A percentile compares a stretch with the other conserved stretches of the same genome.
phyloP scores from a whole-genome alignment of 352 stramenopile genomes.

The Globisporangium sylvaticum region DNA sequence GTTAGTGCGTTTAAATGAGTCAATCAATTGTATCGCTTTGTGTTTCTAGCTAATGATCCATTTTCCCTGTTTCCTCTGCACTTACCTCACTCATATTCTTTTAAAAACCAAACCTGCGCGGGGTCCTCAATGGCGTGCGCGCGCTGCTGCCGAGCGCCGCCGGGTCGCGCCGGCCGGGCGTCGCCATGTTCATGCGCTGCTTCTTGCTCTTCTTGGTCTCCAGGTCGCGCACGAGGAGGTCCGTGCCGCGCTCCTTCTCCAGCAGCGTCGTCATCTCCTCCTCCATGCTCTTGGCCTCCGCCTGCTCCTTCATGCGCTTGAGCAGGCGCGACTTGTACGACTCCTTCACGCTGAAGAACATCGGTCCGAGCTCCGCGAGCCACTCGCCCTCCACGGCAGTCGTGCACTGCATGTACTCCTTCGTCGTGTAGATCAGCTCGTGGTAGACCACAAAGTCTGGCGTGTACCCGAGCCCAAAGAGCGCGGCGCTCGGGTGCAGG shows the following conservation, averaged over 20 bases:
- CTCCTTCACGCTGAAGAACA: constrained; percentile 99
- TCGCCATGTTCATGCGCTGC: constrained; percentile 59
- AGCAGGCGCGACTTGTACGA: constrained; percentile 91
- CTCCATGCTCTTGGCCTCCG: constrained; percentile 77
- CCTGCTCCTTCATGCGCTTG: constrained; percentile 86
- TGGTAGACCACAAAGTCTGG: constrained; percentile 99
- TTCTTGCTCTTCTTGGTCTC: constrained; percentile 40
- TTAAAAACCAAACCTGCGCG: constrained; percentile 54
- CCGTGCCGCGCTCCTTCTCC: constrained; percentile 15
- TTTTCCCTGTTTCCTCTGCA: not conserved
- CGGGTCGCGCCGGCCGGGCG: constrained; percentile 37
- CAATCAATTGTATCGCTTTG: not conserved
- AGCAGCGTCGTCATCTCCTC: constrained; percentile 63
- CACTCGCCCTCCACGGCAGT: constrained; percentile 99
- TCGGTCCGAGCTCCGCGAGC: constrained; percentile 98
- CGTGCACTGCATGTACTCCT: constrained; percentile 98
- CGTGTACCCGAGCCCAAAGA: constrained; percentile 98
- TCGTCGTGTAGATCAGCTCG: constrained; percentile 99
- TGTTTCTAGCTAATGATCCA: not conserved
- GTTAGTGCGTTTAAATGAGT: not conserved
- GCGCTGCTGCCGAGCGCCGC: constrained; percentile 17
- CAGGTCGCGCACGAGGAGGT: constrained; percentile 19
- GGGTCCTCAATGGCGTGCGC: constrained; percentile 54
- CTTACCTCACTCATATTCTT: not conserved
- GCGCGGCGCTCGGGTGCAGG: constrained; percentile 95